Conservation (phyloP, 2,329 filamentous ascomycete species). For the Trichoderma polysporum region DNA sequence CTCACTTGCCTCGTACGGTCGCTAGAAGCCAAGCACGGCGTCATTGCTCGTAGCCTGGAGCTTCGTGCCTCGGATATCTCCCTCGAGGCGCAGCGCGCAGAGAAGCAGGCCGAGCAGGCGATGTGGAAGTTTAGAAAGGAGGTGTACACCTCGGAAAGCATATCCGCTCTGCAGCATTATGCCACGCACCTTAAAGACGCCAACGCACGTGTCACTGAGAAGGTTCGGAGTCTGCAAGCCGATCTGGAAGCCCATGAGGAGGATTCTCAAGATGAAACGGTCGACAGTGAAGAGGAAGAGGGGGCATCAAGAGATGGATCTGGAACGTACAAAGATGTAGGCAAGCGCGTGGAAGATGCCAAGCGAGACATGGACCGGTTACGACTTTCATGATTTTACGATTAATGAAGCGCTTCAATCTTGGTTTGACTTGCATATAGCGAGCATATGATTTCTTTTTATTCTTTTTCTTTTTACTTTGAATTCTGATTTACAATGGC, state of each 20-base stretch:
- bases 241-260: constrained; percentile 54
- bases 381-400: constrained; percentile 3
- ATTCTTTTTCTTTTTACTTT: neutral
- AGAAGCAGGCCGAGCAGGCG: constrained; percentile 39
- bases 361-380: constrained; percentile 46
- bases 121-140: constrained; percentile 38
- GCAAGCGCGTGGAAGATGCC: constrained; percentile 49
- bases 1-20: constrained; percentile 47
- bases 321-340: constrained; percentile 51
- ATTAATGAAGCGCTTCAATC: neutral
- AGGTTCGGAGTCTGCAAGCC: constrained; percentile 40
- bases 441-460: neutral
- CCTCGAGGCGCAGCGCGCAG: constrained; percentile 44
- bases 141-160: constrained; percentile 47
- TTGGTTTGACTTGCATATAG: neutral
- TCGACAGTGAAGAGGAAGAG: constrained; percentile 41
- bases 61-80: constrained; percentile 49
- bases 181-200: constrained; percentile 50
- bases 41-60: constrained; percentile 50
- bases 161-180: constrained; percentile 48
- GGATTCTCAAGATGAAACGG: constrained; percentile 33
- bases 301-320: constrained; percentile 55
- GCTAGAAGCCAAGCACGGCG: constrained; percentile 56
- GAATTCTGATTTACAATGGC: neutral
- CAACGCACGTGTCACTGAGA: constrained; percentile 45